phyloP scores from a whole-genome alignment of 1,284 basidiomycete species.

The Puccinia brachypodii region DNA sequence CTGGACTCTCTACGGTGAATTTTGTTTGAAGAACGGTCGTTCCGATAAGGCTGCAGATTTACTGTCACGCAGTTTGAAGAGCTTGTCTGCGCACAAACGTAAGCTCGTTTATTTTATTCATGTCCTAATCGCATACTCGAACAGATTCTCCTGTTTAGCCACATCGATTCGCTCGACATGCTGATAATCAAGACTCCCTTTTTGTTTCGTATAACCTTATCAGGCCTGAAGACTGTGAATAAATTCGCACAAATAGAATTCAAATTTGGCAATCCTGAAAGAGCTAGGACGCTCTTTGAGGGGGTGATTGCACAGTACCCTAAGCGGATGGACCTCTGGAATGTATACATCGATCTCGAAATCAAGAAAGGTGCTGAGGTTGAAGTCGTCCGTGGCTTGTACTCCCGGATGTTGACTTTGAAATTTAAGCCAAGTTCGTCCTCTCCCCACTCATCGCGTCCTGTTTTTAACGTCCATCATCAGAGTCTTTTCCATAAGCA shows the following conservation, averaged over 20 bases:
- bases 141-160: too few species aligned
- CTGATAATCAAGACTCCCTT: not conserved
- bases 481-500: not conserved
- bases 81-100: slow-evolving; percentile 94
- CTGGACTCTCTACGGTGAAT: slow-evolving; percentile 41
- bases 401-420: slow-evolving; percentile 81
- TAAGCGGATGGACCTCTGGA: slow-evolving; percentile 93
- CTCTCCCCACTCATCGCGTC: slow-evolving; percentile 33
- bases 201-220: not conserved
- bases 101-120: slow-evolving; percentile 56
- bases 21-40: slow-evolving; percentile 35
- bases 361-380: slow-evolving; percentile 61
- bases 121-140: too few species aligned
- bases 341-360: slow-evolving; percentile 95
- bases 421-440: slow-evolving; percentile 80
- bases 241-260: slow-evolving; percentile 95
- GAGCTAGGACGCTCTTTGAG: slow-evolving; percentile 93
- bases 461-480: slow-evolving; percentile 16
- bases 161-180: not conserved
- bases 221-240: slow-evolving; percentile 90
- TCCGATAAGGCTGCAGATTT: slow-evolving; percentile 12
- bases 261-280: slow-evolving; percentile 86
- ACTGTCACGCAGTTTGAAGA: slow-evolving; percentile 74
- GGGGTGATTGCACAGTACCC: slow-evolving; percentile 92
- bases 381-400: slow-evolving; percentile 79